phyloP scores from a whole-genome alignment of 164 flowering plant genomes.

The Tetracentron sinense region DNA sequence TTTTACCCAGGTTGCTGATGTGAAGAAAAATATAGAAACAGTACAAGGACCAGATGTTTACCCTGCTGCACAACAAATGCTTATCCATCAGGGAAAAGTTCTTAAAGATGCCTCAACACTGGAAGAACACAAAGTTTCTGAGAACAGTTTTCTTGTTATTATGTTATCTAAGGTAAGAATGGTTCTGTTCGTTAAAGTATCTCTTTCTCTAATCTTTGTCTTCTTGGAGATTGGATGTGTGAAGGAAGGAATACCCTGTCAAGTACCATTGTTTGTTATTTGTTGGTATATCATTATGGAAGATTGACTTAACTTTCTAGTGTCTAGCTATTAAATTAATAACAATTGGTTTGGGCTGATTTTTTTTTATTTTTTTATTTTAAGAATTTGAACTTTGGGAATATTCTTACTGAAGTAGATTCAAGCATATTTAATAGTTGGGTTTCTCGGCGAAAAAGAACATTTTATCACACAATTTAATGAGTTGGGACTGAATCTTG shows the following conservation, averaged over 20 bases:
- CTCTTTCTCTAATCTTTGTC: no score
- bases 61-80: slow-evolving; percentile 70
- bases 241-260: neutral
- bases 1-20: slow-evolving; percentile 58
- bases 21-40: slow-evolving; percentile 61
- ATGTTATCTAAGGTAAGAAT: slow-evolving; percentile 66
- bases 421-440: neutral
- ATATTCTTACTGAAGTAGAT: neutral
- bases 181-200: neutral
- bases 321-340: no score
- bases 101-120: slow-evolving; percentile 64
- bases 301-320: neutral
- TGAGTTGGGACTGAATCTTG: no score
- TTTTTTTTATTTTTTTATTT: no score
- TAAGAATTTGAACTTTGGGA: neutral
- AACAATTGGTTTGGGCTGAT: neutral
- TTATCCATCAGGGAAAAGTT: slow-evolving; percentile 85
- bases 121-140: slow-evolving; percentile 67
- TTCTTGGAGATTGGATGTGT: neutral
- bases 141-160: slow-evolving; percentile 63
- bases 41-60: slow-evolving; percentile 62
- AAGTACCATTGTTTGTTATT: neutral
- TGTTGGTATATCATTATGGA: neutral
- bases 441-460: neutral
- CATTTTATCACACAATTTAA: neutral